phyloP scores from a whole-genome alignment of 2,329 filamentous ascomycete genomes.

The Beauveria caledonica region DNA sequence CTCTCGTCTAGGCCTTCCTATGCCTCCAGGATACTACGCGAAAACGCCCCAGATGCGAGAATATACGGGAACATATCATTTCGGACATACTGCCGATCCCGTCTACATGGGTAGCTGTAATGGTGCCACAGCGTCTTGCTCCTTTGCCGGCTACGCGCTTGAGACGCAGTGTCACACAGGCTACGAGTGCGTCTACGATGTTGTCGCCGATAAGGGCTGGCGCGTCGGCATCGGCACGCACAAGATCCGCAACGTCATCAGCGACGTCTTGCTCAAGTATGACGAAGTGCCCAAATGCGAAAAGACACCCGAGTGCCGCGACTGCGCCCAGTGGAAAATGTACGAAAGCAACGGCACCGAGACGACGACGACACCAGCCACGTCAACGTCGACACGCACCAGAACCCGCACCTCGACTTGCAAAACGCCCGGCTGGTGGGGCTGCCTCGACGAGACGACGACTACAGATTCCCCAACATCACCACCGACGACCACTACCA shows the following conservation, averaged over 20 bases:
- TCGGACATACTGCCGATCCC: conserved; percentile 92
- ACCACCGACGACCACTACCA: conserved; percentile 19
- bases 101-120: conserved; percentile 93
- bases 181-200: conserved; percentile 82
- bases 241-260: conserved; percentile 80
- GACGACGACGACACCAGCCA: conserved; percentile 48
- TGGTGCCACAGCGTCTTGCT: conserved; percentile 79
- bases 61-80: conserved; percentile 76
- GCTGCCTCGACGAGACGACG: conserved; percentile 62
- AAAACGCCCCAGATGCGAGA: conserved; percentile 60
- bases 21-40: conserved; percentile 70
- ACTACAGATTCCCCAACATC: conserved; percentile 25
- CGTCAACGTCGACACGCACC: conserved; percentile 39
- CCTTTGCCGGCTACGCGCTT: conserved; percentile 86
- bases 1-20: conserved; percentile 72
- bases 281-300: conserved; percentile 71
- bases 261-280: conserved; percentile 78
- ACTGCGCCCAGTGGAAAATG: conserved; percentile 92
- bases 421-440: conserved; percentile 90
- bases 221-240: conserved; percentile 86
- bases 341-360: conserved; percentile 87
- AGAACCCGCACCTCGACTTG: conserved; percentile 81
- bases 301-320: conserved; percentile 70
- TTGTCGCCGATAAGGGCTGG: conserved; percentile 86
- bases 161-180: conserved; percentile 91